Conservation (phyloP, 2,329 filamentous ascomycete species). For the Trichoderma guizhouense region DNA sequence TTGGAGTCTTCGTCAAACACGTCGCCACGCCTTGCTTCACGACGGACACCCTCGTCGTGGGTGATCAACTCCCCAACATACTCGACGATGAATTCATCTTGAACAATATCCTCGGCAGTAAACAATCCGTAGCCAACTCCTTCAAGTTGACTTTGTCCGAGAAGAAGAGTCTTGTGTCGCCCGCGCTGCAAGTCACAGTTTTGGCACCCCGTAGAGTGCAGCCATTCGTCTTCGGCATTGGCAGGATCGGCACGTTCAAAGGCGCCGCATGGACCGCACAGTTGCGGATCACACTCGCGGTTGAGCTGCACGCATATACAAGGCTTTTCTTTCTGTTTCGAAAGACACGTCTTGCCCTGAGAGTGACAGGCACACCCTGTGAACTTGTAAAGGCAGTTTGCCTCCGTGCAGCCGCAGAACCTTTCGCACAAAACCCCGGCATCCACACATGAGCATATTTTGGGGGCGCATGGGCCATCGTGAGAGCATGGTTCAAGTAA, state of each 20-base stretch:
- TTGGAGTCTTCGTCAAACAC: slow-evolving; percentile 59
- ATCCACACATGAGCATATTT: slow-evolving; percentile 61
- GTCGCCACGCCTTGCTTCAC: slow-evolving; percentile 59
- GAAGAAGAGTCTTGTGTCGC: slow-evolving; percentile 59
- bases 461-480: slow-evolving; percentile 60
- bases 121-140: slow-evolving; percentile 73
- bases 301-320: slow-evolving; percentile 72
- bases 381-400: slow-evolving; percentile 60
- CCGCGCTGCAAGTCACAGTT: slow-evolving; percentile 72
- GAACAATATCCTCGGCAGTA: slow-evolving; percentile 62
- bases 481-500: slow-evolving; percentile 66
- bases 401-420: slow-evolving; percentile 61
- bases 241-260: slow-evolving; percentile 64
- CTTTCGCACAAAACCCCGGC: slow-evolving; percentile 67
- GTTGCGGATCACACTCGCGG: slow-evolving; percentile 75
- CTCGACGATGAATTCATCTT: slow-evolving; percentile 74
- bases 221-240: slow-evolving; percentile 57
- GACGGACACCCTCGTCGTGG: slow-evolving; percentile 64
- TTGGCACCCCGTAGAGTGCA: slow-evolving; percentile 61
- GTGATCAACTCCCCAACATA: slow-evolving; percentile 77
- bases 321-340: slow-evolving; percentile 53
- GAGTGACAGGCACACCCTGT: slow-evolving; percentile 64
- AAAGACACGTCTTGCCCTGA: slow-evolving; percentile 56
- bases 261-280: slow-evolving; percentile 70
- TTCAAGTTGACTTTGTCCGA: slow-evolving; percentile 67